Base-by-base conservation (phyloP, 1,139 yeast species). In the Chernovozyma aurita region DNA sequence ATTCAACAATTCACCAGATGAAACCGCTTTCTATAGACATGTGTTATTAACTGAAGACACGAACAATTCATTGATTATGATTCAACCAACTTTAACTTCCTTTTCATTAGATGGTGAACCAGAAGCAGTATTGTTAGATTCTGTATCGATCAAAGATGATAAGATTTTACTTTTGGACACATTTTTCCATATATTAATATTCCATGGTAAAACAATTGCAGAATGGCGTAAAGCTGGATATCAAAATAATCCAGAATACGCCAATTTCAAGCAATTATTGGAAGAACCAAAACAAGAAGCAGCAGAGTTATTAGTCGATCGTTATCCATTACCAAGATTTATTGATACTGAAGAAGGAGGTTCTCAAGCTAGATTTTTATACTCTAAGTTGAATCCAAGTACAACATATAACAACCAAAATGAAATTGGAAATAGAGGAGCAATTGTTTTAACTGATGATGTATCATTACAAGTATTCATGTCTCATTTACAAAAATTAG, bases 311-410 rank as follows among this genome's bases (percentile, higher is more conserved):
- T 77, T 92, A 53, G 80, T 85, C 25, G 97, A 92, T 56, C 79
- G 98, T 61, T 92, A 87, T 78, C 98, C 98, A 52, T 73, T 92
- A 53, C 98, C 98, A 34, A 79, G 97, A 64, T 92, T 86, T 59
- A 87, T 90, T 49, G 96, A 90, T 51, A 88, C 97, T 38, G 97
- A 90, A 57, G 96, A 88, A 51, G 97, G 97, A 53, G 97, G 96
- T 36, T 88, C 97, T 21, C 98, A 92, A 68, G 97, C 97, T 2
- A 82, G 98, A 68, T 92, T 92, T 74, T 75, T 92, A 63, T 79
- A 87, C 57, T 86, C 97, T 34, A 90, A 87, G 65, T 78, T 92
- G 61, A 92, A 92, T 61, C 97, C 98, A 33, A 83, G 95, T 34
- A 86, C 86, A 45, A 83, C 92, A 30, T 85, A 84, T 61, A 81